These are phyloP conservation scores for Flaveria ramosissima DNA, from an alignment of 129 eudicot species.

Conservation along the genomic window DNA sequence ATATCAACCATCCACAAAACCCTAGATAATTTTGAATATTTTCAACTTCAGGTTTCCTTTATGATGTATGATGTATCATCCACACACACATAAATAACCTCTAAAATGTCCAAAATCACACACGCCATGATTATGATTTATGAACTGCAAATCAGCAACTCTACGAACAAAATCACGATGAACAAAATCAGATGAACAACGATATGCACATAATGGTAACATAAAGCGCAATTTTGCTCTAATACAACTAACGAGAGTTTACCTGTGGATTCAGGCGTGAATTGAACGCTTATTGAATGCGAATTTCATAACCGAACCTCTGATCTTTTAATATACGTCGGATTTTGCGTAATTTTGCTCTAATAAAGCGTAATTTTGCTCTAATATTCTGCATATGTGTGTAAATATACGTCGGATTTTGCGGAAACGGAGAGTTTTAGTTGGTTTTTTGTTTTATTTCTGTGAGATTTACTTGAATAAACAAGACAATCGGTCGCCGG, in stretches of 20 bases:
- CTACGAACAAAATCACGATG: background rate
- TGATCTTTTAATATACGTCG: no score
- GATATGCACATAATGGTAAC: constrained; percentile 2
- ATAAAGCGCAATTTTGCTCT: constrained; percentile 7
- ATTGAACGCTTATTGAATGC: constrained; percentile 6
- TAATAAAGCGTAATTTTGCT: no score
- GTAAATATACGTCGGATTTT: no score
- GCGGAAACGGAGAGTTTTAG: background rate
- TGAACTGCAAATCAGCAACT: constrained; percentile 16
- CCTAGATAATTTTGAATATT: constrained; percentile 9
- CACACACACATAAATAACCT: background rate
- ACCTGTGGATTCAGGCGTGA: constrained; percentile 17
- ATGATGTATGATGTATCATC: constrained; percentile 11
- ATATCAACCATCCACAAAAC: background rate
- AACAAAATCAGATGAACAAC: constrained; percentile 1
- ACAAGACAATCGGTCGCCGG: constrained; percentile 24
- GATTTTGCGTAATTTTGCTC: no score
- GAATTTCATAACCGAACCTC: constrained; percentile 26
- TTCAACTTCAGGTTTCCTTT: constrained; percentile 11
- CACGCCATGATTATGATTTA: background rate
- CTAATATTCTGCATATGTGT: no score
- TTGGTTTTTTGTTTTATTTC: background rate
- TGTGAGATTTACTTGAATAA: background rate
- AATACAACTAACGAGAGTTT: background rate
- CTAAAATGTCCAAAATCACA: background rate